Percentiles rank a stretch among this genome's conserved stretches.
phyloP scores from a whole-genome alignment of 2,329 filamentous ascomycete genomes.

The Trichoderma afroharzianum region DNA sequence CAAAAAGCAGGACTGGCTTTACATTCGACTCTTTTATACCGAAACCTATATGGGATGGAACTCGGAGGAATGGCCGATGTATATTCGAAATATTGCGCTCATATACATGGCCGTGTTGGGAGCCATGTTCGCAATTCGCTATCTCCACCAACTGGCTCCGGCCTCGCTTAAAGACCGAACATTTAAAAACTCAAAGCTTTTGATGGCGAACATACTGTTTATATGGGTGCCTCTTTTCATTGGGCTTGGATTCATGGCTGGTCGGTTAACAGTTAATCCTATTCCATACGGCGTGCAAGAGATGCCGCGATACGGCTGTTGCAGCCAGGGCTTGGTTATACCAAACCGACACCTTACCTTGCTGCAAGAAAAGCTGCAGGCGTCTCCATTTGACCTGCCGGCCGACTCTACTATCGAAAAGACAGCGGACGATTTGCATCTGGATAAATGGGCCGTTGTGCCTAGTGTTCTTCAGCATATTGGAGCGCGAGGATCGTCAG shows the following conservation, averaged over 20 bases:
- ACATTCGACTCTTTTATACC: slow-evolving; percentile 35
- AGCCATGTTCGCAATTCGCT: slow-evolving; percentile 19
- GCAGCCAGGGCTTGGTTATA: slow-evolving; percentile 34
- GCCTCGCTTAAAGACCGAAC: neutral
- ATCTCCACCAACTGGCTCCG: neutral
- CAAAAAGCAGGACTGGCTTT: slow-evolving; percentile 27
- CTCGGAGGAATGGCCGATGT: slow-evolving; percentile 30
- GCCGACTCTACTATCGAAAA: slow-evolving; percentile 32
- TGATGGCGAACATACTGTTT: slow-evolving; percentile 15
- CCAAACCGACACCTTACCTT: slow-evolving; percentile 25
- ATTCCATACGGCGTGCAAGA: slow-evolving; percentile 26
- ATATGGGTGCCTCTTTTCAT: slow-evolving; percentile 27
- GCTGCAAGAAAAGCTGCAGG: slow-evolving; percentile 21
- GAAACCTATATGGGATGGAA: slow-evolving; percentile 36
- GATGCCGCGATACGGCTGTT: slow-evolving; percentile 35
- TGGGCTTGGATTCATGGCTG: slow-evolving; percentile 28
- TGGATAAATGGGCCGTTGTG: slow-evolving; percentile 32
- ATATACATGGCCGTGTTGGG: slow-evolving; percentile 21
- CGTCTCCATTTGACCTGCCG: slow-evolving; percentile 23
- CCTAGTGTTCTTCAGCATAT: slow-evolving; percentile 34
- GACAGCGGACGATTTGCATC: slow-evolving; percentile 24
- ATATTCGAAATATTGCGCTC: slow-evolving; percentile 22
- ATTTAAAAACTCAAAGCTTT: slow-evolving; percentile 5
- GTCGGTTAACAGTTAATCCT: slow-evolving; percentile 26
- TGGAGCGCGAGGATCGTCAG: slow-evolving; percentile 29